Evolutionary conservation across 1,139 yeast species (phyloP), one percentile per base, ranked within the genome.

Genomic region (Candida pseudoviswanathii): DNA sequence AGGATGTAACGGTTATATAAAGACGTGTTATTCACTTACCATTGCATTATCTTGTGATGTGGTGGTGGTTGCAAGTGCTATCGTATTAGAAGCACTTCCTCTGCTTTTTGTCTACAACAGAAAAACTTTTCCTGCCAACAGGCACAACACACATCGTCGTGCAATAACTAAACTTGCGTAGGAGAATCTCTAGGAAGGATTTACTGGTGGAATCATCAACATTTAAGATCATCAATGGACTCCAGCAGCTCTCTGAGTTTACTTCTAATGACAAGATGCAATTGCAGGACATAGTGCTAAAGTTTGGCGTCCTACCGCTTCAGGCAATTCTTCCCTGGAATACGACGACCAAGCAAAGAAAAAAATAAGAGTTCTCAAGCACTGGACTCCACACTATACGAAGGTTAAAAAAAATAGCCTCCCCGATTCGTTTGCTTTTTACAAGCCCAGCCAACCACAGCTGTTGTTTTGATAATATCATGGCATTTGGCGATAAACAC

Each of bases 401-500:
- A 27, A 25, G 21, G 6, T 39, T 24, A 10, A 37, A 36, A 5
- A 36, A 36, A 10, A 36, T 16, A 8, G 4, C 22, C 25, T 21
- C 39, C 10, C 5, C 30, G 9, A 24, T 24, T 24, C 39, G 21
- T 21, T 16, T n/a, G 25, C 10, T 36, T 36, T 36, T 10, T 36
- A 10, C 11, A 5, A 16, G 3, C 27, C 3, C 26, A 10, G 9
- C 6, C 41, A 43, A 25, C 25, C 7, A 26, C 29, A 10, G 45
- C 45, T 24, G 11, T 22, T 22, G 11, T 22, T 37, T 24, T n/a
- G 7, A 9, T 22, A 37, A 24, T 21, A 24, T 33, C 22, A 37
- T 37, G 41, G 41, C 30, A 47, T 51, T 49, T 48, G 55, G 55
- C 9, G 44, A 34, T 27, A 47, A 51, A n/a, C 48, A 31, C 9